These are phyloP conservation scores for Diplotaxis tenuifolia DNA, from an alignment of 345 rosid species.

Conservation along the genomic window DNA sequence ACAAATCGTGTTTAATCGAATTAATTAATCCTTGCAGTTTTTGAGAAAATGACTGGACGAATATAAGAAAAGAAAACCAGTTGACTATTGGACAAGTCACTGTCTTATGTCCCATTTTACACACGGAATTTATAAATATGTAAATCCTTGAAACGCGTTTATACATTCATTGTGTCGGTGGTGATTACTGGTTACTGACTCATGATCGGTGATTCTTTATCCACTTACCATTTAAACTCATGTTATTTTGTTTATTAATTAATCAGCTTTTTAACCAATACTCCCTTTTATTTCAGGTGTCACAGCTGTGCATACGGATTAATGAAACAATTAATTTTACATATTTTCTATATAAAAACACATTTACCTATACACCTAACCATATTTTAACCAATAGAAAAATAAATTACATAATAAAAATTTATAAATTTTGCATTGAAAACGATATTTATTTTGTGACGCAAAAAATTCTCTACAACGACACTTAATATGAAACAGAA, in stretches of 20 bases:
- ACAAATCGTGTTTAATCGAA: background rate
- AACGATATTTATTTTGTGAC: too few species aligned
- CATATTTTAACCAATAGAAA: too few species aligned
- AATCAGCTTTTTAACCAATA: background rate
- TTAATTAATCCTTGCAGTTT: background rate
- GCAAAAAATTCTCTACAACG: too few species aligned
- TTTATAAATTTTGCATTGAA: too few species aligned
- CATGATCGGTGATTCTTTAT: background rate
- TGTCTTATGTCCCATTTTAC: background rate
- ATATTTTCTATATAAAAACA: too few species aligned
- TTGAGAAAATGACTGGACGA: background rate
- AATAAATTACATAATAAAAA: too few species aligned
- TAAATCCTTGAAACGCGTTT: slow-evolving; percentile 19
- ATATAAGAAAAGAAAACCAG: background rate
- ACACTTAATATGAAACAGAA: too few species aligned
- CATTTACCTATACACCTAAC: too few species aligned
- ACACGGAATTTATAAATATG: slow-evolving; percentile 1
- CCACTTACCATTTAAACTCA: background rate
- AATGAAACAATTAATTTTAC: too few species aligned
- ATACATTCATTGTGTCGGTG: slow-evolving; percentile 26
- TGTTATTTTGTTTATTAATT: background rate
- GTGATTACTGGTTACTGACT: background rate
- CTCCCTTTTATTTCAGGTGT: too few species aligned
- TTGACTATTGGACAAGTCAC: slow-evolving; percentile 15
- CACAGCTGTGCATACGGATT: too few species aligned